phyloP scores from a whole-genome alignment of 192 early-diverging fungal species.

The Backusella tuberculispora region DNA sequence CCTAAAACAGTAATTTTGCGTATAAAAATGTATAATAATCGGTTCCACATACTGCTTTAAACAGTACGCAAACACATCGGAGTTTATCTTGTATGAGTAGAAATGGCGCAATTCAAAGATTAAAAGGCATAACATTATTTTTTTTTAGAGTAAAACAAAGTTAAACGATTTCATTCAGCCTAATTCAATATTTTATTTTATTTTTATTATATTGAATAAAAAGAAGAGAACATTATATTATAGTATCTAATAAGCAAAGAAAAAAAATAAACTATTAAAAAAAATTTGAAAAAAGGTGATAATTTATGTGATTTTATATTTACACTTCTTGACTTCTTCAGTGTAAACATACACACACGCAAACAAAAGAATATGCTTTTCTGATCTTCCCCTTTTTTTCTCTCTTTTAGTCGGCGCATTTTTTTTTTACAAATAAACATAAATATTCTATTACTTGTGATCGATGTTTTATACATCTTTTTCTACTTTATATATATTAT shows the following conservation, averaged over 20 bases:
- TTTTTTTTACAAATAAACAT: neutral
- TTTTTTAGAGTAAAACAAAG: neutral
- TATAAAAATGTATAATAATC: neutral
- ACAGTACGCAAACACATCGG: neutral
- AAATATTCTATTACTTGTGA: neutral
- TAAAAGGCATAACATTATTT: slow-evolving; percentile 8
- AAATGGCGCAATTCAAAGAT: slow-evolving; percentile 17
- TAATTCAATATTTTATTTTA: neutral
- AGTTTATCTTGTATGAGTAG: slow-evolving; percentile 1
- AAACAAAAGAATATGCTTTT: slow-evolving; percentile 5
- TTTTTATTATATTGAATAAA: neutral
- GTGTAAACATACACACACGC: neutral
- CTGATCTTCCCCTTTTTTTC: neutral
- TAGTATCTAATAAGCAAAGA: neutral
- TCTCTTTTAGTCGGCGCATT: neutral
- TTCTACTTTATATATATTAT: neutral
- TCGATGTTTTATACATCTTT: neutral
- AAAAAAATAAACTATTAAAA: neutral
- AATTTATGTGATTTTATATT: neutral
- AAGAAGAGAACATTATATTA: neutral
- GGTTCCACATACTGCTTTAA: neutral
- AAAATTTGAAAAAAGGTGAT: neutral
- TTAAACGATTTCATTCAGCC: neutral
- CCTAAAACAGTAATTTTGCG: neutral
- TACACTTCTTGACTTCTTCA: too few relatives aligned